Evolutionary conservation across 305 asterid genomes (phyloP).

Genomic region (Fraxinus albicans): DNA sequence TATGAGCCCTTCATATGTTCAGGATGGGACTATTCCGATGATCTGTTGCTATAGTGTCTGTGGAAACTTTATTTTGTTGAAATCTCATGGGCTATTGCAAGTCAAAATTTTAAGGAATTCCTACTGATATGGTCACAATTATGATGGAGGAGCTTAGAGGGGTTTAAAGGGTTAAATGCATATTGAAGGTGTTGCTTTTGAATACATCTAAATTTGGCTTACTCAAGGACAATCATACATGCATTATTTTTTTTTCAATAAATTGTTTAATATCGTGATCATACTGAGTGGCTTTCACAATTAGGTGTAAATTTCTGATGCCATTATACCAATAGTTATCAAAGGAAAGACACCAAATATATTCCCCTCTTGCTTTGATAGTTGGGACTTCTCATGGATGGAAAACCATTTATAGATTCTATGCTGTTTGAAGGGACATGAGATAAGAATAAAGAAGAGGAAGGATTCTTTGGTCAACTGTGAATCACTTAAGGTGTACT

Average conservation of each 20-base stretch:
- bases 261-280: not conserved
- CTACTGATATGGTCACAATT: not conserved
- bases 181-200: not conserved
- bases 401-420: not conserved
- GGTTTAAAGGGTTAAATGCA: not conserved
- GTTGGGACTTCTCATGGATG: not conserved
- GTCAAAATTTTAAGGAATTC: not conserved
- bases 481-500: not conserved
- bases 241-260: not conserved
- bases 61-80: not conserved
- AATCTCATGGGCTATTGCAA: not conserved
- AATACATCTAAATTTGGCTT: not conserved
- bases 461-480: not conserved
- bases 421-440: not conserved
- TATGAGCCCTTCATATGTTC: not conserved
- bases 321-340: not conserved
- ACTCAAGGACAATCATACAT: not conserved
- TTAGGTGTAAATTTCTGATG: not conserved
- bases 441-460: not conserved
- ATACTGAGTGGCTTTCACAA: not conserved
- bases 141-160: not conserved
- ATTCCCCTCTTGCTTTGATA: not conserved
- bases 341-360: not conserved
- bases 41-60: not conserved
- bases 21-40: not conserved